Evolutionary conservation across 1,139 yeast species (phyloP).

Genomic region (Sugiyamaella paludigena): DNA sequence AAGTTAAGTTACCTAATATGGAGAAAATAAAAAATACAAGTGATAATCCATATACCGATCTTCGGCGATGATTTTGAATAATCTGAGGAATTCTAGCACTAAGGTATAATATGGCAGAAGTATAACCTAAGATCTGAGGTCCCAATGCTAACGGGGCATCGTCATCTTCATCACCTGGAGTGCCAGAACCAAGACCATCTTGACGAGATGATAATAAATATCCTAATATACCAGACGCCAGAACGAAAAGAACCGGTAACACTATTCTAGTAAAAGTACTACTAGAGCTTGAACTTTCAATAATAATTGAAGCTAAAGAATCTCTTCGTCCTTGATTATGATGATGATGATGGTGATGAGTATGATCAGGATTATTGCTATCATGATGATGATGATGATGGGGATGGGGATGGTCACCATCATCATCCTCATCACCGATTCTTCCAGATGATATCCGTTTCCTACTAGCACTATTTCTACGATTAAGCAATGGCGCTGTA

Average conservation of each 20-base stretch:
- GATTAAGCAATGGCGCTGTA: conserved; percentile 26
- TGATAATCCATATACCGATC: conserved; percentile 73
- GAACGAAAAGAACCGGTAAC: conserved; percentile 62
- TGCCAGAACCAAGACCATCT: background rate
- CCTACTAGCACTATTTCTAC: conserved; percentile 27
- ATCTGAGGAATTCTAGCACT: conserved; percentile 83
- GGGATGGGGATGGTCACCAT: conserved; percentile 2
- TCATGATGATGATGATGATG: conserved; percentile 17
- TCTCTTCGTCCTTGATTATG: conserved; percentile 24
- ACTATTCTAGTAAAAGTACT: conserved; percentile 46
- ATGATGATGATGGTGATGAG: conserved; percentile 20
- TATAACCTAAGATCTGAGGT: conserved; percentile 69
- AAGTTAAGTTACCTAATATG: conserved; percentile 71
- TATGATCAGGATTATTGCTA: conserved; percentile 11
- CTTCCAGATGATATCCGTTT: conserved; percentile 13
- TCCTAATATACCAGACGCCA: conserved; percentile 65
- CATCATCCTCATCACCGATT: conserved; percentile 4
- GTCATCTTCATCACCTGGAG: conserved; percentile 23
- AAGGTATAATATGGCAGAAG: conserved; percentile 65
- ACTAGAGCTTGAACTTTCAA: conserved; percentile 22
- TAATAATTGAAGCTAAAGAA: conserved; percentile 28
- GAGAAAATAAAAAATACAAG: conserved; percentile 72
- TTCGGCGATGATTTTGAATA: conserved; percentile 62
- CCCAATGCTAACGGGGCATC: conserved; percentile 44
- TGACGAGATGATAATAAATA: conserved; percentile 47